A percentile compares a stretch with the other conserved stretches of the same genome.
Conservation (phyloP, 352 stramenopile genomes). For the Blastocystis sp. region DNA sequence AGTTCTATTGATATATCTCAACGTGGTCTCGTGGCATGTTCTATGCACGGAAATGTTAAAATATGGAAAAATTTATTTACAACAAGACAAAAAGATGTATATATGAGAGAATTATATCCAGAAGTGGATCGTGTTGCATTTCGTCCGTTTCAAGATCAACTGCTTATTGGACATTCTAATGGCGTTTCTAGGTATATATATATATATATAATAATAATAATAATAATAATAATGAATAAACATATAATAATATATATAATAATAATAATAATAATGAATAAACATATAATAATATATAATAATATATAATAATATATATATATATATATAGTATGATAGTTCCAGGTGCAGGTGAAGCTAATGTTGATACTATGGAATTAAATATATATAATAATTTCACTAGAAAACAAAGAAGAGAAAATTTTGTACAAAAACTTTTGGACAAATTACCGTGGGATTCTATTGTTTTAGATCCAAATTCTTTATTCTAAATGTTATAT, state of each 20-base stretch:
- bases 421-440: slow-evolving; percentile 77
- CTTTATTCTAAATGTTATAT: slow-evolving; percentile 13
- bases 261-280: too few relatives aligned
- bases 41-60: slow-evolving; percentile 57
- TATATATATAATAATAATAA: too few relatives aligned
- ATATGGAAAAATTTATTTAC: slow-evolving; percentile 56
- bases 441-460: slow-evolving; percentile 90
- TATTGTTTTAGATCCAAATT: slow-evolving; percentile 77
- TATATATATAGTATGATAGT: slow-evolving; percentile 64
- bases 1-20: slow-evolving; percentile 71
- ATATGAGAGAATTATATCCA: slow-evolving; percentile 66
- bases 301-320: too few relatives aligned
- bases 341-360: slow-evolving; percentile 79
- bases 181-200: too few relatives aligned
- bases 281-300: too few relatives aligned
- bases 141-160: slow-evolving; percentile 86
- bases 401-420: slow-evolving; percentile 78
- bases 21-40: slow-evolving; percentile 69
- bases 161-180: slow-evolving; percentile 65
- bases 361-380: slow-evolving; percentile 85
- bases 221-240: too few relatives aligned
- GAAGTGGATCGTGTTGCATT: slow-evolving; percentile 51
- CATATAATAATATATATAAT: too few relatives aligned
- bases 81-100: slow-evolving; percentile 54
- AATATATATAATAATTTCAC: slow-evolving; percentile 93